phyloP scores from a whole-genome alignment of 257 asterid species.

The Lavandula angustifolia region DNA sequence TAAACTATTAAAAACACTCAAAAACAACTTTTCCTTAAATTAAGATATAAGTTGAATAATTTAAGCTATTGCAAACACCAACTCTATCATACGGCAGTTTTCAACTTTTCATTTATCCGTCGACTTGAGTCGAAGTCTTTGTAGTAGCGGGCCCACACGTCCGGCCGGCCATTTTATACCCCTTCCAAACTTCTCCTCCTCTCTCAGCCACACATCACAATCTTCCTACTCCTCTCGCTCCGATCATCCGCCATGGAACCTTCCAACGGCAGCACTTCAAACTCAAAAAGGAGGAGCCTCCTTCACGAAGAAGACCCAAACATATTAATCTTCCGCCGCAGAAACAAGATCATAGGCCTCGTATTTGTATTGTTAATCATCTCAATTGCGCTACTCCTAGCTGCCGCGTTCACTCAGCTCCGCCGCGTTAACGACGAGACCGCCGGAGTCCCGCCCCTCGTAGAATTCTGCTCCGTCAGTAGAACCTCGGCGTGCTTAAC shows the following conservation, averaged over 20 bases:
- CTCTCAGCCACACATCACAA: too few relatives aligned
- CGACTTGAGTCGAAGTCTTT: too few relatives aligned
- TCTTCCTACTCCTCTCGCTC: too few relatives aligned
- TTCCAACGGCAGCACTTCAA: background rate
- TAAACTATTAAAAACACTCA: too few relatives aligned
- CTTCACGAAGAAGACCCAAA: slow-evolving; percentile 16
- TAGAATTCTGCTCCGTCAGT: slow-evolving; percentile 3
- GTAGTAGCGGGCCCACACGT: too few relatives aligned
- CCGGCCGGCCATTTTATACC: too few relatives aligned
- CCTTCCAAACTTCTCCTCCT: too few relatives aligned
- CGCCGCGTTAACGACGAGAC: background rate
- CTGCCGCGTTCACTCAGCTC: slow-evolving; percentile 1
- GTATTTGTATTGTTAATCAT: slow-evolving; percentile 17
- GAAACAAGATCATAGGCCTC: slow-evolving; percentile 30
- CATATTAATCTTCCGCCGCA: slow-evolving; percentile 23
- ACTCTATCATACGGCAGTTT: too few relatives aligned
- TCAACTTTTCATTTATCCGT: too few relatives aligned
- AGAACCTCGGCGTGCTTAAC: background rate
- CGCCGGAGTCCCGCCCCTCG: slow-evolving; percentile 15
- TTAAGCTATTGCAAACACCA: too few relatives aligned
- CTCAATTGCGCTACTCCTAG: slow-evolving; percentile 20
- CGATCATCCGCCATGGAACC: background rate
- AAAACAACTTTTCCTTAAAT: too few relatives aligned
- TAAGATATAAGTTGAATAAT: too few relatives aligned
- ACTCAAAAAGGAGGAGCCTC: background rate